Evolutionary conservation across 1,284 basidiomycete species (phyloP).

Genomic region (Tilletia setariae): DNA sequence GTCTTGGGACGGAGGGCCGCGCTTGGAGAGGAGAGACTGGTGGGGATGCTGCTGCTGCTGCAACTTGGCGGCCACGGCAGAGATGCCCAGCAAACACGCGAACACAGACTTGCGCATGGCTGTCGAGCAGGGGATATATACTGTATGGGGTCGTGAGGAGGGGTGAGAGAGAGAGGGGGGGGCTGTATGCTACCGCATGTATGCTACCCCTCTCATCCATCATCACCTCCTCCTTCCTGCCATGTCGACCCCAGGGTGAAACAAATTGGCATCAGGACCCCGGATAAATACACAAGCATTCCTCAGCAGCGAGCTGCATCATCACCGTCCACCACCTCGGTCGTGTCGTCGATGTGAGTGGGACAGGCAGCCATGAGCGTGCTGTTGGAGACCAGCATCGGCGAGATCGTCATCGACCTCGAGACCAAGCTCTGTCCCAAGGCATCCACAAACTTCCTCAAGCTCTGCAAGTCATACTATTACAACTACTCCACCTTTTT

Average conservation of each 20-base stretch:
- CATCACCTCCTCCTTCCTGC: not conserved
- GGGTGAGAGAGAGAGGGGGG: not conserved
- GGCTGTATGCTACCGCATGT: not conserved
- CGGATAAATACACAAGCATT: too few relatives aligned
- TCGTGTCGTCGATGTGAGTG: too few relatives aligned
- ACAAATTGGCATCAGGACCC: too few relatives aligned
- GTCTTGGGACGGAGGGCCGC: conserved; percentile 14
- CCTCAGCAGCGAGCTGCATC: too few relatives aligned
- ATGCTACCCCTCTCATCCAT: too few relatives aligned
- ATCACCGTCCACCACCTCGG: too few relatives aligned
- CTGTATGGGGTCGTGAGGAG: too few relatives aligned
- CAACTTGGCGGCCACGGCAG: not conserved
- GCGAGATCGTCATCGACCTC: conserved; percentile 89
- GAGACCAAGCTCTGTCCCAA: conserved; percentile 85
- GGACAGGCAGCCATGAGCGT: conserved; percentile 74
- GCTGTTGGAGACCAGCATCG: conserved; percentile 89
- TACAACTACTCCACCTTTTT: conserved; percentile 88
- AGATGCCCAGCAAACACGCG: too few relatives aligned
- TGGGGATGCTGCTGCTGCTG: not conserved
- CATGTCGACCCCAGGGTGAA: too few relatives aligned
- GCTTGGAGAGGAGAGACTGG: not conserved
- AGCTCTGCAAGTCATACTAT: conserved; percentile 93
- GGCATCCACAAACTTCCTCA: conserved; percentile 91
- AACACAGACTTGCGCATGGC: not conserved
- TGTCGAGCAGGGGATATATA: too few relatives aligned